phyloP scores from a whole-genome alignment of 352 stramenopile genomes.

The Globisporangium barbulae region DNA sequence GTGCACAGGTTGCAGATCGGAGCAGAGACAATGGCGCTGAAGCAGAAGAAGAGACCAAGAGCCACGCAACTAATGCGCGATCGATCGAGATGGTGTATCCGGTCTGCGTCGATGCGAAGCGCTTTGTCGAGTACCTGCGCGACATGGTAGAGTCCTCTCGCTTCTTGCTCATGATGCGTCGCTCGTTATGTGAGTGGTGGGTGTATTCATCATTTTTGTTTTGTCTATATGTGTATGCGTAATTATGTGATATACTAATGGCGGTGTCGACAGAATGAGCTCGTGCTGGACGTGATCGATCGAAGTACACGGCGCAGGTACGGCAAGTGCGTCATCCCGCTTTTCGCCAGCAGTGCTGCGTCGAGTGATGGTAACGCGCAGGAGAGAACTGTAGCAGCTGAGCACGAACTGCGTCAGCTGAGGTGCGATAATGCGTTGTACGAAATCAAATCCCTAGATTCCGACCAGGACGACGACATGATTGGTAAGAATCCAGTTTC shows the following conservation, averaged over 20 bases:
- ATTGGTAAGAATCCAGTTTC: constrained; percentile 13
- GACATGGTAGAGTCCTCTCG: constrained; percentile 11
- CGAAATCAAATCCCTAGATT: constrained; percentile 29
- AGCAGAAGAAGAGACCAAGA: not conserved
- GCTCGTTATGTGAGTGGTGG: not conserved
- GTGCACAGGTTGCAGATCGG: not conserved
- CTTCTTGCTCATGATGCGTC: not conserved
- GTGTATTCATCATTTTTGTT: not conserved
- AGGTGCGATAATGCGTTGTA: constrained; percentile 30
- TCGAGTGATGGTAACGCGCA: not conserved
- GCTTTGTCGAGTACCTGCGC: constrained; percentile 18
- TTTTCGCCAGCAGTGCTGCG: constrained; percentile 10
- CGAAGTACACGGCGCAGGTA: constrained; percentile 33
- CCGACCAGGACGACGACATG: constrained; percentile 1
- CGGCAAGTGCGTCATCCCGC: constrained; percentile 28
- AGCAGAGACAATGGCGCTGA: not conserved
- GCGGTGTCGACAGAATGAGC: constrained; percentile 23
- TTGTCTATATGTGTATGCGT: not conserved
- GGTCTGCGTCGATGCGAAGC: constrained; percentile 6
- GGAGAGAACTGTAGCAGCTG: constrained; percentile 9
- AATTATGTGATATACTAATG: not conserved
- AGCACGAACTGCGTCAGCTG: constrained; percentile 30
- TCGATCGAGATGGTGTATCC: constrained; percentile 21
- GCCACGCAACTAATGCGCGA: not conserved
- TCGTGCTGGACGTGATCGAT: constrained; percentile 67